Evolutionary conservation across 1,284 basidiomycete genomes (phyloP), one percentile per base, ranked within the genome.

Genomic region (Cutaneotrichosporon curvatum): DNA sequence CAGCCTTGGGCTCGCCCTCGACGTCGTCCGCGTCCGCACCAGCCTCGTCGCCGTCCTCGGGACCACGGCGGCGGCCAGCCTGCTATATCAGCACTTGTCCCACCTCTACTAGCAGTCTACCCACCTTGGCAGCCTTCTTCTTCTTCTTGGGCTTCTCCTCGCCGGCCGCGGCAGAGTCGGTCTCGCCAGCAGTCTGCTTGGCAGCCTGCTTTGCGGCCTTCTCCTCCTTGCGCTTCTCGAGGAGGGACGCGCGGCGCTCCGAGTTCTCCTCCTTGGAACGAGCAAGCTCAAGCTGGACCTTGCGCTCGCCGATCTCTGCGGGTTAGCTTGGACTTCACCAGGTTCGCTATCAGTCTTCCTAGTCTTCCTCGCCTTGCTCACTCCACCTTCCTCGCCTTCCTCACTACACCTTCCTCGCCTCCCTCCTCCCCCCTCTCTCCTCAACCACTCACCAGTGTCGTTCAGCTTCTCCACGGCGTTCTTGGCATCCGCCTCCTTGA

Each of bases 271-370:
- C 83, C 77, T 87, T 88, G 74, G 87, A 85, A 75, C 90, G 90
- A 67, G 90, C 91, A 66, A 88, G 75, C 76, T 92, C 84, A 72
- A 94, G 79, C 71, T 86, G 83, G 69, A 92, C 81, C 71, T 78
- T 78, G 69, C 90, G 87, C 55, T 84, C 87, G 56, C 87, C 84
- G 70, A 94, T 82, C 71, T 90, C 69, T 71, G 52, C 15, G 19
- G 4, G 38, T 45, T 23, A 42, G 32, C 18, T 33, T n/a, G n/a
- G n/a, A n/a, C n/a, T n/a, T n/a, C n/a, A n/a, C n/a, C n/a, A n/a
- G n/a, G n/a, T n/a, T n/a, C n/a, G n/a, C n/a, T n/a, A n/a, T n/a
- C n/a, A 15, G 22, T 20, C 18, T 37, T n/a, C n/a, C n/a, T n/a
- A n/a, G n/a, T n/a, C n/a, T n/a, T n/a, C n/a, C n/a, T n/a, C n/a